Evolutionary conservation across 1,284 basidiomycete species (phyloP).

Genomic region (Sanghuangporus sanghuang): DNA sequence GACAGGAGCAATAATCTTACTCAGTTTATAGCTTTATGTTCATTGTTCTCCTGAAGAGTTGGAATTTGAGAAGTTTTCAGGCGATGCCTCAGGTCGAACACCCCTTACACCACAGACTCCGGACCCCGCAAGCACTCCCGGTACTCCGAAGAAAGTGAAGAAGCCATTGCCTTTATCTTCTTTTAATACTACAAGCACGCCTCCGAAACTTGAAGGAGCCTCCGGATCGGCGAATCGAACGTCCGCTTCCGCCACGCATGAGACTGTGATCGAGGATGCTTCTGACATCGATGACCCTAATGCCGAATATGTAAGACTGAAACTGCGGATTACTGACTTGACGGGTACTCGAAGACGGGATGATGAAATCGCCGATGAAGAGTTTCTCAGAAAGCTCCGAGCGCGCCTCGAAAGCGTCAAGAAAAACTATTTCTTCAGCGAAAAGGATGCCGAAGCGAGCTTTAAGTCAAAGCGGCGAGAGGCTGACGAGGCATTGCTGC

Average conservation of each 20-base stretch:
- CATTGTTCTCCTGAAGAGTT: constrained; percentile 67
- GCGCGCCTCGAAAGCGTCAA: constrained; percentile 51
- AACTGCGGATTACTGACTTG: constrained; percentile 47
- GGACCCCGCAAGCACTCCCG: constrained; percentile 6
- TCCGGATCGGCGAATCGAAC: not conserved
- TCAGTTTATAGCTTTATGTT: constrained; percentile 53
- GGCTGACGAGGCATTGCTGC: constrained; percentile 21
- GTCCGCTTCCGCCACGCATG: not conserved
- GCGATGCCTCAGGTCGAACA: constrained; percentile 17
- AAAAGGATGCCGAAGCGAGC: constrained; percentile 59
- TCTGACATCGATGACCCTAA: constrained; percentile 53
- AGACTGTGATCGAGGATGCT: constrained; percentile 20
- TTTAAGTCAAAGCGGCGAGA: constrained; percentile 53
- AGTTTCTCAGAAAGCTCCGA: constrained; percentile 43
- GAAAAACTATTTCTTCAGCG: constrained; percentile 72
- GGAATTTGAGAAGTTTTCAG: constrained; percentile 25
- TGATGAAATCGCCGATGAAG: constrained; percentile 32
- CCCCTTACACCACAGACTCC: constrained; percentile 30
- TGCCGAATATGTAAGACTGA: constrained; percentile 56
- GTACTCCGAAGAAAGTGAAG: constrained; percentile 8
- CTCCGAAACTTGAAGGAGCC: not conserved
- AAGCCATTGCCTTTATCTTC: not conserved
- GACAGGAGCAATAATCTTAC: constrained; percentile 9
- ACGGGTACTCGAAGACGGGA: constrained; percentile 29
- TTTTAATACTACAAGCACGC: not conserved